Base-by-base conservation (phyloP, 768 basidiomycete species). In the Plicaturopsis crispa region DNA sequence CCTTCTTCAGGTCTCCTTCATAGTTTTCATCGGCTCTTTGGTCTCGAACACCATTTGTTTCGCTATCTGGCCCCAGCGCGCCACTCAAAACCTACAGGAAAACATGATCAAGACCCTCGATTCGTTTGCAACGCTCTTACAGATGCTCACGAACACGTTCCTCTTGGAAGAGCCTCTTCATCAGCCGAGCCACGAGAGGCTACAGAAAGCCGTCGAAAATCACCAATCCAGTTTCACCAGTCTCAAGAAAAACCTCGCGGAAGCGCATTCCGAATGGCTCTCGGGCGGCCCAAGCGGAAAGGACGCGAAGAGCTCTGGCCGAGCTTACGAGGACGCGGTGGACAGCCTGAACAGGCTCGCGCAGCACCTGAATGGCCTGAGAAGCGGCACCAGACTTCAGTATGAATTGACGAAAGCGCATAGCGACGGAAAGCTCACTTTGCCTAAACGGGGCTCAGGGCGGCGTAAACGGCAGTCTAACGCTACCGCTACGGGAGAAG, bases 151-250 rank as follows among this genome's bases (percentile, higher is more conserved):
- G 0, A 71, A 74, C 39, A 82, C 86, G 0, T 98, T 99, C 55
- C 66, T 99, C 0, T 73, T 96, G 24, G 84, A 86, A 47, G 75
- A 82, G 38, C 72, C 72, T 1, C 62, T 73, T 33, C 72, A 70
- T 42, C 69, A 71, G 28, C 68, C 67, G 11, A 74, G 74, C 45
- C 64, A 74, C 19, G 75, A 74, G 19, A 76, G 74, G 45, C 70
- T 97, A 34, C 79, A 84, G 44, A 72, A 72, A 14, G 93, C 94
- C 1, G 81, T 91, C 31, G 74, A 85, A 46, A 72, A 76, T 33
- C 94, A 98, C 48, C 88, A 94, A 47, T 75, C 77, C 24, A 86
- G 87, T 37, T 98, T 98, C 54, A 93, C 86, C 6, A 79, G 76
- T 28, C 73, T 99, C 41, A 90, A 92, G 63, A 82, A 84, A 52